phyloP scores from a whole-genome alignment of 805 yeast species.

The Kazachstania psychrophila region DNA sequence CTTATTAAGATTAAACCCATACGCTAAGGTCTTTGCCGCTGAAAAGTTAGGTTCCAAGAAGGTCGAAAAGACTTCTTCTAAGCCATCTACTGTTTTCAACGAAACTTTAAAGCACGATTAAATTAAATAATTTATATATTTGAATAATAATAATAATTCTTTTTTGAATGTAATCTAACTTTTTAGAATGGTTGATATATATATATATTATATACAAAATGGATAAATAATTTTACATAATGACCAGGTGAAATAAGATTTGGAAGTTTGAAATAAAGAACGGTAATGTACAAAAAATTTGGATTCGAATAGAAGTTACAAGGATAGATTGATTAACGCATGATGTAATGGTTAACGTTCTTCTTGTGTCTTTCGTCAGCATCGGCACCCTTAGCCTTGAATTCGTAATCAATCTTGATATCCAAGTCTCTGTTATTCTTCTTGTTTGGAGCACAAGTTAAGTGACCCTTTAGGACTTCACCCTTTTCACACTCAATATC shows the following conservation, averaged over 20 bases:
- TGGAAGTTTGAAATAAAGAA: too few species aligned
- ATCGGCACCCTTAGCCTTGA: constrained; percentile 36
- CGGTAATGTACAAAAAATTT: not conserved
- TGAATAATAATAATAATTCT: too few species aligned
- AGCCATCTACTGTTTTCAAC: constrained; percentile 64
- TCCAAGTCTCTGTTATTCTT: constrained; percentile 85
- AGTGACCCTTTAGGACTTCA: constrained; percentile 61
- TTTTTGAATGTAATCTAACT: too few species aligned
- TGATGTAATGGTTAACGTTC: constrained; percentile 58
- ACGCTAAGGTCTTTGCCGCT: constrained; percentile 94
- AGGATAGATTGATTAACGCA: too few species aligned
- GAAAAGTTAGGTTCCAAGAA: constrained; percentile 82
- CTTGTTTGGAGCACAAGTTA: constrained; percentile 69
- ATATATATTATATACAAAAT: too few species aligned
- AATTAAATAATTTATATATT: too few species aligned
- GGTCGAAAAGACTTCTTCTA: constrained; percentile 55
- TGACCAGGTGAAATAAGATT: too few species aligned
- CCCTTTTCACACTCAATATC: constrained; percentile 70
- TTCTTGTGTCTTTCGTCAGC: constrained; percentile 43
- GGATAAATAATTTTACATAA: too few species aligned
- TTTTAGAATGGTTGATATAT: too few species aligned
- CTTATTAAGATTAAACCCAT: constrained; percentile 96
- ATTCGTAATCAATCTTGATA: constrained; percentile 53
- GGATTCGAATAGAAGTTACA: not conserved
- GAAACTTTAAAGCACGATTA: constrained; percentile 45